These are phyloP conservation scores for Hypomyces rosellus DNA, from an alignment of 2,329 filamentous ascomycete species.

Conservation along the genomic window DNA sequence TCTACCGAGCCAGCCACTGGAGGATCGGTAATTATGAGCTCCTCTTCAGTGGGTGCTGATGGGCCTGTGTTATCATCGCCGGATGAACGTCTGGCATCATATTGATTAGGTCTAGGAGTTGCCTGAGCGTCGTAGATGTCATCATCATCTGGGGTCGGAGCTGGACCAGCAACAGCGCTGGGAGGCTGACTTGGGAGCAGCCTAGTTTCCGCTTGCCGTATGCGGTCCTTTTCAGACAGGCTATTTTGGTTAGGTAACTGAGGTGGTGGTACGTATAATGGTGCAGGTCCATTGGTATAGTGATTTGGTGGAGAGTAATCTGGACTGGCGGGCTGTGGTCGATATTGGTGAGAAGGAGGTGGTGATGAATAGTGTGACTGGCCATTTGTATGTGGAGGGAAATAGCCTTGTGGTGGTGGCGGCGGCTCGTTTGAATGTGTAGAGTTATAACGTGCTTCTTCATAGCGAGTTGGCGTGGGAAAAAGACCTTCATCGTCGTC, in stretches of 20 bases:
- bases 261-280: constrained; percentile 55
- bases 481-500: constrained; percentile 27
- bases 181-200: constrained; percentile 73
- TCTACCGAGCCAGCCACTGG: constrained; percentile 34
- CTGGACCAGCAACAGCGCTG: not conserved
- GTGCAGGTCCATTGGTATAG: constrained; percentile 21
- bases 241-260: constrained; percentile 52
- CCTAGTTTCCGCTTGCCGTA: constrained; percentile 69
- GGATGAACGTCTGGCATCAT: constrained; percentile 11
- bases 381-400: constrained; percentile 31
- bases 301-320: not conserved
- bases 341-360: constrained; percentile 11
- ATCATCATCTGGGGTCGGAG: constrained; percentile 34
- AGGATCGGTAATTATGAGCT: constrained; percentile 23
- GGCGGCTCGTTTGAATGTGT: constrained; percentile 1
- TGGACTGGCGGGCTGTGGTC: not conserved
- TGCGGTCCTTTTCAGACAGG: constrained; percentile 74
- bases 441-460: constrained; percentile 2
- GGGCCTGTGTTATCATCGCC: constrained; percentile 22
- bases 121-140: constrained; percentile 45
- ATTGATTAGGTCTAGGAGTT: constrained; percentile 21
- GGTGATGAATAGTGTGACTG: constrained; percentile 13
- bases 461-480: constrained; percentile 9
- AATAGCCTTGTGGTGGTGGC: constrained; percentile 16
- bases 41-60: constrained; percentile 42